Evolutionary conservation across 768 basidiomycete species (phyloP).

Genomic region (Astraeus odoratus): DNA sequence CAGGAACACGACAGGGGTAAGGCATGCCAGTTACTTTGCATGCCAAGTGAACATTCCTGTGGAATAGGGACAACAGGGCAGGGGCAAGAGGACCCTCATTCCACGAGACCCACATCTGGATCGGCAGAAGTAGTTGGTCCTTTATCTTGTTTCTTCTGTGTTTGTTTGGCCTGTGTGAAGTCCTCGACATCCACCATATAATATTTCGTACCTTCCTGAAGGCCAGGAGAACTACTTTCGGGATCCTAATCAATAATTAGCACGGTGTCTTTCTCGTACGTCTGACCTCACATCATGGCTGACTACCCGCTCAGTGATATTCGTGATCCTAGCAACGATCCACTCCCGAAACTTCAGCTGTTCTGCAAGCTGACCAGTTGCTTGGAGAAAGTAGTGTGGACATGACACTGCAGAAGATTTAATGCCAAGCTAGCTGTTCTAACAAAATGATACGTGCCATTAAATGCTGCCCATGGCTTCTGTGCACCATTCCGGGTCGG

Average conservation of each 20-base stretch:
- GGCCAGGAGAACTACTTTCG: slow-evolving; percentile 79
- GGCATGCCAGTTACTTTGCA: too few relatives aligned
- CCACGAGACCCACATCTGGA: slow-evolving; percentile 35
- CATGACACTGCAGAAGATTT: slow-evolving; percentile 64
- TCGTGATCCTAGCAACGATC: slow-evolving; percentile 91
- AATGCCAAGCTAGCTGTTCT: background rate
- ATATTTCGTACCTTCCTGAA: slow-evolving; percentile 86
- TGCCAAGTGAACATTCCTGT: too few relatives aligned
- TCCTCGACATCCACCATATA: slow-evolving; percentile 93
- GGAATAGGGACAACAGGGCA: too few relatives aligned
- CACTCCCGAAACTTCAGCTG: slow-evolving; percentile 88
- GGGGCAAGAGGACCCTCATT: slow-evolving; percentile 41
- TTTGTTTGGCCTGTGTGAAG: slow-evolving; percentile 72
- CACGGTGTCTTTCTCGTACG: slow-evolving; percentile 32
- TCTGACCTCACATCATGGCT: slow-evolving; percentile 52
- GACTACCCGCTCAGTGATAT: slow-evolving; percentile 79
- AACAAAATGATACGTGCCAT: slow-evolving; percentile 47
- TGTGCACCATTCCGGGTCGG: slow-evolving; percentile 92
- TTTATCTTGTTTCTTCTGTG: slow-evolving; percentile 52
- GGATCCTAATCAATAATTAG: slow-evolving; percentile 52
- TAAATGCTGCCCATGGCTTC: slow-evolving; percentile 98
- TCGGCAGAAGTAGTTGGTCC: slow-evolving; percentile 42
- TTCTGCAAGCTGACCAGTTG: slow-evolving; percentile 79
- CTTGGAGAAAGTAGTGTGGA: slow-evolving; percentile 95
- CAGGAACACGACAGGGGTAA: too few relatives aligned